Evolutionary conservation across 345 rosid genomes (phyloP).

Genomic region (Balakata baccata): DNA sequence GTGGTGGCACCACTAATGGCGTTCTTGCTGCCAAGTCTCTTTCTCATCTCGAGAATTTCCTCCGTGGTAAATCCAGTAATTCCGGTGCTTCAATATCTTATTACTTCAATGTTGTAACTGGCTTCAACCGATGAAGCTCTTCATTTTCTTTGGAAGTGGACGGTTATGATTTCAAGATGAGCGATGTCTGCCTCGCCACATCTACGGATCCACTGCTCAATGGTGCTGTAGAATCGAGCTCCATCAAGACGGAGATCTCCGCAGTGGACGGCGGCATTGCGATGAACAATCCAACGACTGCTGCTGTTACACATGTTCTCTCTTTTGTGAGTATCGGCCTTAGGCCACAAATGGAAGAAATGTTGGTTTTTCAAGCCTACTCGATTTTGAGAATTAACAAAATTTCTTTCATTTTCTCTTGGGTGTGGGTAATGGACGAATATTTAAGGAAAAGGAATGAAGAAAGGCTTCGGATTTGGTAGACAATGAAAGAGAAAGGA

Average conservation of each 20-base stretch:
- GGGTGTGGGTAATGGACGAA: too few relatives aligned
- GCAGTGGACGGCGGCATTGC: constrained; percentile 76
- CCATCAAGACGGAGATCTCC: constrained; percentile 57
- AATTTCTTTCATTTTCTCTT: too few relatives aligned
- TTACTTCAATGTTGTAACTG: constrained; percentile 79
- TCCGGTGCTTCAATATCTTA: constrained; percentile 62
- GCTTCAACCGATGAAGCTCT: constrained; percentile 75
- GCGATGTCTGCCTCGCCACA: constrained; percentile 80
- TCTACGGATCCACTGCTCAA: constrained; percentile 49
- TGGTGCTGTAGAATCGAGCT: constrained; percentile 53
- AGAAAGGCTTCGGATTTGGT: too few relatives aligned
- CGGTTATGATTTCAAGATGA: constrained; percentile 75
- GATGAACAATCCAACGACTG: constrained; percentile 90
- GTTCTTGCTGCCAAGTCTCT: constrained; percentile 68
- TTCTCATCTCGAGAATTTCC: constrained; percentile 45
- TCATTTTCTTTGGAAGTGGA: constrained; percentile 67
- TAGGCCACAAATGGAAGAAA: too few relatives aligned
- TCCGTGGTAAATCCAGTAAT: constrained; percentile 63
- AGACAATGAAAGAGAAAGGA: too few relatives aligned
- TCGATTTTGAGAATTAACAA: too few relatives aligned
- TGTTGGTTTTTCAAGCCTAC: too few relatives aligned
- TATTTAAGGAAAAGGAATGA: too few relatives aligned
- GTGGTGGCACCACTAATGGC: constrained; percentile 66
- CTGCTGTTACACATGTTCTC: constrained; percentile 88
- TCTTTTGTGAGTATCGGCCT: too few relatives aligned